Base-by-base conservation (phyloP, 2,329 filamentous ascomycete genomes). In the Cytospora schulzeri region DNA sequence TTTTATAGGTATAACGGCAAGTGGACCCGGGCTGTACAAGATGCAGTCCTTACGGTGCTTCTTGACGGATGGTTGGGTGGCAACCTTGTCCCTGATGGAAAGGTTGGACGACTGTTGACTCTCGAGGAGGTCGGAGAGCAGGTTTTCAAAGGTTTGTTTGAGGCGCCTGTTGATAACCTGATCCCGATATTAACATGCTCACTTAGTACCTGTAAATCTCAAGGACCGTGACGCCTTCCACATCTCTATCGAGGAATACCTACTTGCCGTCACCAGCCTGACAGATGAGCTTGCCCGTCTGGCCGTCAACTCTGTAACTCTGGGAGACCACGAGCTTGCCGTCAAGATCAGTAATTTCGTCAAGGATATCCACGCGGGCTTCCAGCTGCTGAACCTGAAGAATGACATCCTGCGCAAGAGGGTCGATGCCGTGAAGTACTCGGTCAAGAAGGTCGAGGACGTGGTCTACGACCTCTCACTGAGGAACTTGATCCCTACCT, bases 401-500 rank as follows among this genome's bases (percentile, higher is more conserved):
- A 99, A 99, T 73, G 95, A 99, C 76, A 88, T 88, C 26, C 79
- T 99, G 73, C 86, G 95, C 66, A 92, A 93, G 79, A 85, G 92
- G 67, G 92, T 92, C 63, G 95, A 99, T 78, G 91, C 90, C 6
- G 91, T 99, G 77, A 99, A 99, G 83, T 99, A 99, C 75, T 90
- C 91, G 72, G 92, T 99, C 73, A 99, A 98, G 83, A 94, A 96
- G 76, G 92, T 97, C 15, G 95, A 99, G 81, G 95, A 98, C 74
- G 93, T 99, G 15, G 94, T 98, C 58, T 99, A 99, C 74, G 95
- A 99, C 76, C 80, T 99, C 63, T 94, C 91, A 28, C 79, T 99
- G 73, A 86, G 95, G 65, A 94, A 95, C 58, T 76, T 98, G 73
- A 83, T 96, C 57, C 86, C 89, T n/a, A 26, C 58, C 9, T 57